Base-by-base conservation (phyloP, 768 basidiomycete genomes). In the Harrya chromipes region DNA sequence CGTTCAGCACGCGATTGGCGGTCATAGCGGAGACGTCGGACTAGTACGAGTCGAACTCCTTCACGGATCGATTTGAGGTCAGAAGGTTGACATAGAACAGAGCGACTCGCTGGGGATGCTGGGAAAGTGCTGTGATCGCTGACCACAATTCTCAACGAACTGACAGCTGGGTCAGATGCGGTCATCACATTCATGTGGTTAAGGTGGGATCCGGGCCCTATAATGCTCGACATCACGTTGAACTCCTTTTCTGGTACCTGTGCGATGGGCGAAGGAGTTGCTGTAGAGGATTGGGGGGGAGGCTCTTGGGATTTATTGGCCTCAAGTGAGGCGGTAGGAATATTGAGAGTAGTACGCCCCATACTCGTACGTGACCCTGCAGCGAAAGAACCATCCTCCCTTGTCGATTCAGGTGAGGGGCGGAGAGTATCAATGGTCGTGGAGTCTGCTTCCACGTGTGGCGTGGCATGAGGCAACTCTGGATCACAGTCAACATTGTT, bases 1-100 rank as follows among this genome's bases (percentile, higher is more conserved):
- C 80, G 78, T 56, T 86, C 83, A 35, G 78, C 75, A 19, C 79
- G 79, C 11, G 83, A 77, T 62, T 85, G 82, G 13, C 69, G 72
- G 61, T 87, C 84, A 52, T 70, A 74, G 31, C 78, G 73, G 35
- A 83, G 72, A 24, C 87, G 77, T 10, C 81, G 77, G 70, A 81
- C 79, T 23, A 86, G 74, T 13, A 83, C 79, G 23, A 83, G 69
- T 21, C 81, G 80, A 37, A 90, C 72, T 8, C 82, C 84, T 40
- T 88, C 87, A 40, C 70, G 63, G 8, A 80, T 72, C 11, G 79
- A 75, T 43, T 72, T 78, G 33, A 56, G 45, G 24, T 62, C 51
- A 40, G 31, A 12, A 33, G 63, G 49, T 31, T 53, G 65, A 40
- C 24, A 51, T 21, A 50, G 33, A 27, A 37, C 43, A 26, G 50